Base-by-base conservation (phyloP, 352 stramenopile species). In the Phytophthora lateralis region DNA sequence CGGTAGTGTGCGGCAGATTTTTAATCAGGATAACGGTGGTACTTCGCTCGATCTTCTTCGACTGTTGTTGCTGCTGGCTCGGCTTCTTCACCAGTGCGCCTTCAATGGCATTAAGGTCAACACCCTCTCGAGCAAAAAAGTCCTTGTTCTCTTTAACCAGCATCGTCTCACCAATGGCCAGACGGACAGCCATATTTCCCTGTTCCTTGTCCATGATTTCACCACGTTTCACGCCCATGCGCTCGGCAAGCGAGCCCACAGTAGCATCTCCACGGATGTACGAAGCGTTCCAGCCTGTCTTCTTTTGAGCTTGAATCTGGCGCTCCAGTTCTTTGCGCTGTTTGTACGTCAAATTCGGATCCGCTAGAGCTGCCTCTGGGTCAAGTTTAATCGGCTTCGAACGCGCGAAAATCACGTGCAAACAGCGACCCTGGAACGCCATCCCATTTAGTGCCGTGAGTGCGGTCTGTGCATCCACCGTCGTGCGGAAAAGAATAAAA, bases 101-200 rank as follows among this genome's bases (percentile, higher is more conserved):
- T 61, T 99, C 95, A 68, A 99, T 88, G 18, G 88, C 90, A 26
- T 96, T 88, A 45, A 99, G 75, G 60, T 99, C 91, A 26, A 99
- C 86, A 34, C 96, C 96, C 75, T 98, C 77, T 9, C 93, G 73
- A 7, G 88, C 79, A 65, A 99, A 98, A 63, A 98, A 99, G 43
- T 98, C 78, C 63, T 98, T 96, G 81, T 99, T 99, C 60, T 99
- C 96, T 71, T 98, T 91, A 41, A 99, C 93, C 15, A 99, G 85
- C 65, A 98, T 96, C 20, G 97, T 99, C 77, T 99, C 97, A 38
- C 89, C 97, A 60, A 99, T 90, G 35, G 98, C 97, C 46, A 99
- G 77, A n/a, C 95, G 83, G 39, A 99, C 97, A 14, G 97, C 97
- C 77, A 98, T 97, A 77, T 99, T 98, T 15, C 95, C 96, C 21